These are phyloP conservation scores for Penicillium sp. DNA, from an alignment of 2,329 filamentous ascomycete species.

Conservation along the genomic window DNA sequence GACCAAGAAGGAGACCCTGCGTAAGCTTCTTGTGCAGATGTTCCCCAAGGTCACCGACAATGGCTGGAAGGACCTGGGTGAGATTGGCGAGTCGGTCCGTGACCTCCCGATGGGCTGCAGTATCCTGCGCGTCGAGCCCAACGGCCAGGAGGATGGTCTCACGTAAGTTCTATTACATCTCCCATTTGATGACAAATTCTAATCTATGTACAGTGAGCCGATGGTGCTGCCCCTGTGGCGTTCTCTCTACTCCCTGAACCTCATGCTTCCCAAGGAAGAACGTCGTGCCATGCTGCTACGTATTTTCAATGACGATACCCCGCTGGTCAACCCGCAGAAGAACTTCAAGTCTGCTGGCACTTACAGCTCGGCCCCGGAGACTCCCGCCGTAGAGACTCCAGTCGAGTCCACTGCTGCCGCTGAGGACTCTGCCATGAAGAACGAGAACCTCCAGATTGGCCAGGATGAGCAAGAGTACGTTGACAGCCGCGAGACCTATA, in stretches of 20 bases:
- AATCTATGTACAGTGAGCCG: slow-evolving; percentile 55
- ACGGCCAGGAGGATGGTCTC: slow-evolving; percentile 61
- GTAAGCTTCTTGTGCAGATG: slow-evolving; percentile 86
- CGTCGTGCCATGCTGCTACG: slow-evolving; percentile 86
- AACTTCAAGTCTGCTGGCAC: slow-evolving; percentile 21
- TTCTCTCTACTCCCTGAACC: slow-evolving; percentile 84
- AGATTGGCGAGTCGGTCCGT: slow-evolving; percentile 80
- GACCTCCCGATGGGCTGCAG: slow-evolving; percentile 88
- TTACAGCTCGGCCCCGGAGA: slow-evolving; percentile 17
- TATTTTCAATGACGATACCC: slow-evolving; percentile 85
- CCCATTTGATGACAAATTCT: slow-evolving; percentile 7
- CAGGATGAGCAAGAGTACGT: slow-evolving; percentile 44
- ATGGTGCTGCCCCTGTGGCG: slow-evolving; percentile 95
- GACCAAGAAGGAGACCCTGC: slow-evolving; percentile 74
- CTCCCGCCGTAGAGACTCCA: slow-evolving; percentile 8
- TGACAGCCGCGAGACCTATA: slow-evolving; percentile 45
- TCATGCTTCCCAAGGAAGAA: slow-evolving; percentile 98
- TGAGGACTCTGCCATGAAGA: slow-evolving; percentile 39
- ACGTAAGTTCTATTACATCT: slow-evolving; percentile 35
- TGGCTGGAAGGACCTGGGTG: slow-evolving; percentile 73
- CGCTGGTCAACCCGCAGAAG: slow-evolving; percentile 65
- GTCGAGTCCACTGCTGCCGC: slow-evolving; percentile 23
- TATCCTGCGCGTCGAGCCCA: slow-evolving; percentile 79
- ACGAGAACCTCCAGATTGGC: slow-evolving; percentile 40
- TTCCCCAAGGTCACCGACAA: slow-evolving; percentile 83